Evolutionary conservation across 495 filamentous ascomycete genomes (phyloP), one percentile per base, ranked within the genome.

Genomic region (Astrothelium subdiscretum): DNA sequence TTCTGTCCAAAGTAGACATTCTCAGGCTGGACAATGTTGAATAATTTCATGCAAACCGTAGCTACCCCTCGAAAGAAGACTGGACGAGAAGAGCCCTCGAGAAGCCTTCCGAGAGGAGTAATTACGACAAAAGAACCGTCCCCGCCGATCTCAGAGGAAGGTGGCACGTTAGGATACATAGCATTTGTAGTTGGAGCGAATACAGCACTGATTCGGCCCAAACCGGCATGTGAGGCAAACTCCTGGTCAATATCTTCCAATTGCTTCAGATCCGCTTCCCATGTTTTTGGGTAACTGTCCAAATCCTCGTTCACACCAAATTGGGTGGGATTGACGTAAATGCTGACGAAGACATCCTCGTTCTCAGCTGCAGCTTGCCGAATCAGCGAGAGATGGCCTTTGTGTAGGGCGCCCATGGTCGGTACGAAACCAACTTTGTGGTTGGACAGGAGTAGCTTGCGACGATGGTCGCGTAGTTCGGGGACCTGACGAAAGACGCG

Each of bases 1-100:
- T 99, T 97, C 75, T 97, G 95, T 1, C 94, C 94, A 74, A 99
- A 97, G 71, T 96, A 99, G 1, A 91, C 95, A 48, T 83, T 83
- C 44, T 95, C 89, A 2, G 94, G 90, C 66, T 85, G 80, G 42
- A 91, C 86, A 57, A 92, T 89, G 70, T 97, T 97, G 75, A 98
- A 94, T 26, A 98, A 76, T 79, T 98, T 98, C 86, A 91, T 92
- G 75, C 91, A 96, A 12, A 98, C 87, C 12, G 95, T 97, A 29
- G 94, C 92, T 27, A 98, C 94, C 4, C 94, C 94, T 26, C 95
- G 78, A 72, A 98, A 97, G 75, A 98, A 98, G 15, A 95, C 92
- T 3, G 94, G 94, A n/a, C 94, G 77, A 8, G 85, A 88, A 6
- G 81, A 80, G 15, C 94, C 94, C 74, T 98, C 94, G 2, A 97